Evolutionary conservation across 2,329 filamentous ascomycete genomes (phyloP).

Genomic region (Westerdykella ornata): DNA sequence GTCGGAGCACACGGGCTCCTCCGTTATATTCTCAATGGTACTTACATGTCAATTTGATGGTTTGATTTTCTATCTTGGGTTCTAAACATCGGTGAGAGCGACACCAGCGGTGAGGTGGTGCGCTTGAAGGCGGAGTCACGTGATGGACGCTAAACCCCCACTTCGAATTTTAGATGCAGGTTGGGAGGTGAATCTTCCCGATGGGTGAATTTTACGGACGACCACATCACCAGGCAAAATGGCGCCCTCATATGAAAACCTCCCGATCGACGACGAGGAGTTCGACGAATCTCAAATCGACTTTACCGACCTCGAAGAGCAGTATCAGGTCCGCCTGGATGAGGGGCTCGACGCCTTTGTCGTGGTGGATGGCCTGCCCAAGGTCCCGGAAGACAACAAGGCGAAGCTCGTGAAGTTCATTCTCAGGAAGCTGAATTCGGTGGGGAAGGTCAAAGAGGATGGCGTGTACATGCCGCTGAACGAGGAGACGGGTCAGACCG

Average conservation of each 20-base stretch:
- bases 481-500: conserved; percentile 70
- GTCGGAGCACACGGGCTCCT: too few relatives aligned
- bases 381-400: conserved; percentile 84
- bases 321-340: conserved; percentile 92
- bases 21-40: too few relatives aligned
- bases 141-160: conserved; percentile 16
- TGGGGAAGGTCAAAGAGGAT: conserved; percentile 80
- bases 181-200: conserved; percentile 6
- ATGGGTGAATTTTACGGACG: conserved; percentile 14
- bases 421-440: conserved; percentile 81
- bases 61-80: too few relatives aligned
- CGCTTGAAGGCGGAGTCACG: conserved; percentile 3
- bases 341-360: conserved; percentile 95
- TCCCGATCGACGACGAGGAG: conserved; percentile 79
- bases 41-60: too few relatives aligned
- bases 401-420: conserved; percentile 94
- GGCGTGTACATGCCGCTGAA: conserved; percentile 90
- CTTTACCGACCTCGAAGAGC: conserved; percentile 86
- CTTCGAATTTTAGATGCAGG: conserved; percentile 16
- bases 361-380: conserved; percentile 87
- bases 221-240: conserved; percentile 51
- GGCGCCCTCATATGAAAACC: conserved; percentile 88
- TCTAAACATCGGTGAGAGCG: too few relatives aligned
- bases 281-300: conserved; percentile 93
- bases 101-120: background rate